phyloP scores from a whole-genome alignment of 805 yeast genomes.

The Candida fluviatilis region DNA sequence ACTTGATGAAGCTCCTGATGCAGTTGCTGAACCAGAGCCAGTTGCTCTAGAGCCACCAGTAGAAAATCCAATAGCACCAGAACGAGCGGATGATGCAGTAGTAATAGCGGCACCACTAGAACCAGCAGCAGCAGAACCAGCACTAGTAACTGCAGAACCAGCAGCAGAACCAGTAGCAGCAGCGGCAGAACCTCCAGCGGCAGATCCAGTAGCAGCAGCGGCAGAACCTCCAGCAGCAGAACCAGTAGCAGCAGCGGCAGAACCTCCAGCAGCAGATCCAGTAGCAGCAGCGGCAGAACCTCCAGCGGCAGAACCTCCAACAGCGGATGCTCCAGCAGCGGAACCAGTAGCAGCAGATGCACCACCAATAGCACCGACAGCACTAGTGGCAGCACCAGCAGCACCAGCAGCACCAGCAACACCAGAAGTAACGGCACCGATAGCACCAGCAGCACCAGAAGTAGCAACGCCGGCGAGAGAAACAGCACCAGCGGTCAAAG shows the following conservation, averaged over 20 bases:
- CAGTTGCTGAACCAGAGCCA: neutral
- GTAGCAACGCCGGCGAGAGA: constrained; percentile 6
- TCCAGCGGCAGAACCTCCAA: constrained; percentile 6
- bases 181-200: neutral
- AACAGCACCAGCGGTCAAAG: constrained; percentile 2
- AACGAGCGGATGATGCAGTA: neutral
- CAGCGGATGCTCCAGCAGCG: constrained; percentile 4
- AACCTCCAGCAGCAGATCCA: neutral
- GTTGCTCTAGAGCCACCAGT: constrained; percentile 6
- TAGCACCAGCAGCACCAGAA: constrained; percentile 5
- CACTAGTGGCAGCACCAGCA: constrained; percentile 4
- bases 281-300: neutral
- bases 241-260: constrained; percentile 1
- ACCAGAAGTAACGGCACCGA: constrained; percentile 2
- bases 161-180: constrained; percentile 6
- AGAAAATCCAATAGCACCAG: constrained; percentile 3
- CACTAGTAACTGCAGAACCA: constrained; percentile 5
- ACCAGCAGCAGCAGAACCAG: constrained; percentile 1
- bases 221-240: constrained; percentile 5
- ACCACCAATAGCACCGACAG: constrained; percentile 6
- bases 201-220: constrained; percentile 4
- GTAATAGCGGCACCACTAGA: constrained; percentile 5
- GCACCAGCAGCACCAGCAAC: constrained; percentile 3
- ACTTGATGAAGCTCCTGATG: constrained; percentile 6
- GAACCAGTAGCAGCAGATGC: constrained; percentile 5